phyloP scores from a whole-genome alignment of 345 rosid species.

The Moringa oleifera region DNA sequence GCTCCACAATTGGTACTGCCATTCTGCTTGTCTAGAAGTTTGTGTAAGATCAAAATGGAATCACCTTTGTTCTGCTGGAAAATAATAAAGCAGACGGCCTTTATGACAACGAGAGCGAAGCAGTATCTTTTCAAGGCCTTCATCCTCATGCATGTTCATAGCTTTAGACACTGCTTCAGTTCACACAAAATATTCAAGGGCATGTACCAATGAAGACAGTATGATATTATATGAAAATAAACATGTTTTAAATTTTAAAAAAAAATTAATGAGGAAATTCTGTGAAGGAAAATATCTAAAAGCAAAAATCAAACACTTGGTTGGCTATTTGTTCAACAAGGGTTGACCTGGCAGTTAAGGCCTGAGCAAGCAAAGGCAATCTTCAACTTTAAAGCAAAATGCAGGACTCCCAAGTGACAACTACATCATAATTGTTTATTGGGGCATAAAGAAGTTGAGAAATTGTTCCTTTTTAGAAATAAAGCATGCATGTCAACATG shows the following conservation, averaged over 20 bases:
- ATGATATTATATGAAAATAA: background rate
- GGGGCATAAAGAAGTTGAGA: background rate
- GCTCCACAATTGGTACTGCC: background rate
- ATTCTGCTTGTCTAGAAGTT: background rate
- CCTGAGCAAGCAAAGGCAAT: background rate
- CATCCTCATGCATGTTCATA: slow-evolving; percentile 29
- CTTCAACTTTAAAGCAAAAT: background rate
- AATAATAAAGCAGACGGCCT: slow-evolving; percentile 88
- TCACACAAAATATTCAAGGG: slow-evolving; percentile 7
- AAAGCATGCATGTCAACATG: background rate
- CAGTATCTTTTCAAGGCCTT: slow-evolving; percentile 66
- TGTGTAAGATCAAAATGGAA: background rate
- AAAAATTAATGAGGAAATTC: too few species aligned
- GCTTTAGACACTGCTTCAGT: slow-evolving; percentile 53
- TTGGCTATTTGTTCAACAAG: background rate
- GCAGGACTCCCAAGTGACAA: background rate
- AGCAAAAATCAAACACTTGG: background rate
- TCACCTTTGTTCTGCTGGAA: slow-evolving; percentile 66
- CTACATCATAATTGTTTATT: too few species aligned
- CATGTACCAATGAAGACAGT: background rate
- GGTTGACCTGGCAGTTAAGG: background rate
- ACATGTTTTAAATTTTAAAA: too few species aligned
- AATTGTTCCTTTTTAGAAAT: too few species aligned
- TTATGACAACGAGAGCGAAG: slow-evolving; percentile 77
- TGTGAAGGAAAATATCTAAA: too few species aligned